Percentiles rank a stretch among this genome's conserved stretches.
These are phyloP conservation scores for Sporothrix euskadiensis DNA, from an alignment of 2,329 filamentous ascomycete species.

Conservation along the genomic window DNA sequence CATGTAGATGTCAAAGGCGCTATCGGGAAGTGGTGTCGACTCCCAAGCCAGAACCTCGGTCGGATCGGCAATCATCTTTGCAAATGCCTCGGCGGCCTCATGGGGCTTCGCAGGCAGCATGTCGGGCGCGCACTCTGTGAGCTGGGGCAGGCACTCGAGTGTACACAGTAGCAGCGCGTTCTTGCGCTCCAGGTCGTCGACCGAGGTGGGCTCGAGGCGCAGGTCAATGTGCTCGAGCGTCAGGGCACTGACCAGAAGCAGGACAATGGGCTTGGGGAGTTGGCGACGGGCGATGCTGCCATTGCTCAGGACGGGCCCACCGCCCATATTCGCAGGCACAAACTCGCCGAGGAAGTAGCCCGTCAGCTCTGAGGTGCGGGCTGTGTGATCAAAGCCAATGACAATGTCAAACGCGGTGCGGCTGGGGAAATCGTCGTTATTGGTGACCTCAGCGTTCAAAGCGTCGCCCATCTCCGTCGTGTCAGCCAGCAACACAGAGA, in stretches of 20 bases:
- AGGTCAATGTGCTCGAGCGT: slow-evolving; percentile 59
- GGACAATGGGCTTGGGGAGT: slow-evolving; percentile 44
- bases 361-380: slow-evolving; percentile 43
- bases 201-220: slow-evolving; percentile 43
- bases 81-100: slow-evolving; percentile 51
- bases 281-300: slow-evolving; percentile 22
- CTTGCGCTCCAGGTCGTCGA: slow-evolving; percentile 50
- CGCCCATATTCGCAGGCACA: no score
- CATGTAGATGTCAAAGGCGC: slow-evolving; percentile 52
- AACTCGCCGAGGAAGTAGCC: slow-evolving; percentile 32
- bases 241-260: slow-evolving; percentile 52
- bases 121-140: slow-evolving; percentile 39
- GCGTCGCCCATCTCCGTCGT: slow-evolving; percentile 38
- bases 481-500: slow-evolving; percentile 48
- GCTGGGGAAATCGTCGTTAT: slow-evolving; percentile 31
- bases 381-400: slow-evolving; percentile 56
- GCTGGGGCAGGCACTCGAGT: slow-evolving; percentile 45
- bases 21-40: slow-evolving; percentile 49
- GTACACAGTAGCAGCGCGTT: slow-evolving; percentile 44
- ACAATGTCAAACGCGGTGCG: slow-evolving; percentile 49
- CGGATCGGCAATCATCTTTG: slow-evolving; percentile 47
- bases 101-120: slow-evolving; percentile 45
- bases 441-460: slow-evolving; percentile 36
- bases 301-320: background rate
- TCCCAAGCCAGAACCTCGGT: slow-evolving; percentile 49